Evolutionary conservation across 208 protist species (phyloP).

Genomic region (Phytomonas francai): DNA sequence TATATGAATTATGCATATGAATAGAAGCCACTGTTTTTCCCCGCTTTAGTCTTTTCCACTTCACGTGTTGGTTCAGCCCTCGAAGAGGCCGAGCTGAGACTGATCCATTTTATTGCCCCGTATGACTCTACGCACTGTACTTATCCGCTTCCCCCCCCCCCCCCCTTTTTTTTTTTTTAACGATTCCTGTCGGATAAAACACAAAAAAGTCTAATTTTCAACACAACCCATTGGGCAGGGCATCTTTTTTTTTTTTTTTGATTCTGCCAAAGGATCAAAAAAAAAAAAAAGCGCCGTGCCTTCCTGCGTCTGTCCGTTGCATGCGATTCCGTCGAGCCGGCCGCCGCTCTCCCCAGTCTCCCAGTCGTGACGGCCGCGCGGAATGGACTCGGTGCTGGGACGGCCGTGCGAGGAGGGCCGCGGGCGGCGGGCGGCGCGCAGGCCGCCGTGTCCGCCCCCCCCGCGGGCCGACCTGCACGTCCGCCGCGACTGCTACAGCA

Average conservation of each 20-base stretch:
- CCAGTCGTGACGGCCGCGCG: neutral
- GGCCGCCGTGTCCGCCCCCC: no score
- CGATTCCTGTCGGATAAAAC: neutral
- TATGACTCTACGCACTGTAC: neutral
- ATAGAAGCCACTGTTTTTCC: conserved; percentile 11
- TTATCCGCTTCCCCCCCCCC: neutral
- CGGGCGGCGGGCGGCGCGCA: no score
- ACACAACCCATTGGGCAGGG: neutral
- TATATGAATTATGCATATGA: neutral
- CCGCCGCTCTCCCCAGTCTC: neutral
- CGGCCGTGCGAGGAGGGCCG: no score
- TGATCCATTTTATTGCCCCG: neutral
- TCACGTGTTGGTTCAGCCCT: neutral
- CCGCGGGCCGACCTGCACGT: conserved; percentile 19
- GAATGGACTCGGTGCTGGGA: neutral
- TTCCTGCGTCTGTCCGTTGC: neutral
- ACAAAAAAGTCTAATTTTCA: neutral
- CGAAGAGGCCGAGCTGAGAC: neutral
- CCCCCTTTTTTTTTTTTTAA: neutral
- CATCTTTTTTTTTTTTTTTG: no score
- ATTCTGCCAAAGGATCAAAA: no score
- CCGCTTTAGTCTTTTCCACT: conserved; percentile 6
- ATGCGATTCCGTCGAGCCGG: neutral
- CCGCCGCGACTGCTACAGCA: conserved; percentile 74
- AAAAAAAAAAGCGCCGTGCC: neutral